A percentile compares a stretch with the other conserved stretches of the same genome.
Conservation (phyloP, 805 yeast species). For the Cyberlindnera nakhonratchasimensis region DNA sequence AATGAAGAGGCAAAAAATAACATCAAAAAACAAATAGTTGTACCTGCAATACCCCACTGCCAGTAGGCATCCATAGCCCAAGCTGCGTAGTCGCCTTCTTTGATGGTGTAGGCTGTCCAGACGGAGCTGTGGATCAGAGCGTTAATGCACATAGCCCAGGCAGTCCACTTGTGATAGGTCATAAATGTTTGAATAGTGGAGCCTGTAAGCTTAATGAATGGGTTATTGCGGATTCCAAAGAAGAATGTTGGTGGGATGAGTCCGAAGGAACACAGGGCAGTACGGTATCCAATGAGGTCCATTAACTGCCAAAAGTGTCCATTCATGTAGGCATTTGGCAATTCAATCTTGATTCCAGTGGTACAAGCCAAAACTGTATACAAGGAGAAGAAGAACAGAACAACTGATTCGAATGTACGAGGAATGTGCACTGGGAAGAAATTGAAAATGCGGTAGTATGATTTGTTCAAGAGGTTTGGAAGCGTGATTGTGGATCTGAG, state of each 20-base stretch:
- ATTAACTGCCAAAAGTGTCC: constrained; percentile 28
- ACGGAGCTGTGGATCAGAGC: constrained; percentile 54
- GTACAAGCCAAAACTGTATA: constrained; percentile 32
- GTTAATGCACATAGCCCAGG: constrained; percentile 47
- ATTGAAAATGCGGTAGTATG: constrained; percentile 21
- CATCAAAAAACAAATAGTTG: constrained; percentile 42
- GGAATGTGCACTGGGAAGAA: constrained; percentile 32
- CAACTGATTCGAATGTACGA: constrained; percentile 29
- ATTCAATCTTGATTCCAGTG: constrained; percentile 33
- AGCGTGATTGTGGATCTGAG: constrained; percentile 26
- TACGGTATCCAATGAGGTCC: constrained; percentile 49
- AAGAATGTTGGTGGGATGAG: constrained; percentile 55
- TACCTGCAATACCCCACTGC: constrained; percentile 48
- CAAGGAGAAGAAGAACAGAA: constrained; percentile 32
- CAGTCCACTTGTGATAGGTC: constrained; percentile 64
- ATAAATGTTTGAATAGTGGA: constrained; percentile 55
- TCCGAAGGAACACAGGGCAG: constrained; percentile 47
- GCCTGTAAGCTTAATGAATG: constrained; percentile 59
- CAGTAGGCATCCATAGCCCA: constrained; percentile 46
- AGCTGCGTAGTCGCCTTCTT: constrained; percentile 38
- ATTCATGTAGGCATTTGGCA: constrained; percentile 40
- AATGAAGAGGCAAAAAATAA: constrained; percentile 45
- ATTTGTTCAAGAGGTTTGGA: constrained; percentile 29
- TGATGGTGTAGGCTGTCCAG: constrained; percentile 45
- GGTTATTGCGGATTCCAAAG: constrained; percentile 73